Base-by-base conservation (phyloP, 1,284 basidiomycete species). In the Trametes pubescens region DNA sequence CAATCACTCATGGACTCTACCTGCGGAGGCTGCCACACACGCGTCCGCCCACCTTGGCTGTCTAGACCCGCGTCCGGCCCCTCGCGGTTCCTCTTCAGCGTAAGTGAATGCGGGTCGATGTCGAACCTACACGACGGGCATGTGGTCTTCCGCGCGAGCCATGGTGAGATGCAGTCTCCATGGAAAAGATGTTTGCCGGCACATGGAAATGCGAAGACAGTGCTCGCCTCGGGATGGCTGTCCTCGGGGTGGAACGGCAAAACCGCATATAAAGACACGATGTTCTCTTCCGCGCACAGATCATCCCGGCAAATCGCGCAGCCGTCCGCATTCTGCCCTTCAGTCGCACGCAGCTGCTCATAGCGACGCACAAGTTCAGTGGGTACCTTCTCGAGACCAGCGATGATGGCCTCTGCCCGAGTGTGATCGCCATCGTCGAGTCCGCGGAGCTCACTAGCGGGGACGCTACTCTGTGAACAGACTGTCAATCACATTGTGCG, bases 81-180 rank as follows among this genome's bases (percentile, higher is more conserved):
- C n/a, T 44, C 57, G 43, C 56, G 65, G 49, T 53, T 34, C 46
- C 59, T 40, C 26, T 64, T 61, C 26, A 71, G 59, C 0, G 75
- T 76, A 49, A 76, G 52, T 14, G 75, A 76, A 21, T 71, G 59
- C 0, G 75, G 75, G 51, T 75, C 75, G 40, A 76, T 71, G 51
- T 76, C 75, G 47, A 74, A 76, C 29, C 75, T 60, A 62, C 75
- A 76, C 16, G 74, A 68, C 4, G 75, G 75, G 48, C 75, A 76
- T 1, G 75, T 76, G 10, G 75, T 76, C 65, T 76, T 76, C 47
- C 71, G 68, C 24, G 73, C 68, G 1, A 76, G 65, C 75, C 75
- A 76, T 2, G 73, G 75, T 0, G 64, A 65, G 9, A 76, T 60
- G 46, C 75, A 76, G 22, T 67, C 57, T 11, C 62, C 62, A 57